Evolutionary conservation across 306 rosid species (phyloP).

Genomic region (Quillaja saponaria): DNA sequence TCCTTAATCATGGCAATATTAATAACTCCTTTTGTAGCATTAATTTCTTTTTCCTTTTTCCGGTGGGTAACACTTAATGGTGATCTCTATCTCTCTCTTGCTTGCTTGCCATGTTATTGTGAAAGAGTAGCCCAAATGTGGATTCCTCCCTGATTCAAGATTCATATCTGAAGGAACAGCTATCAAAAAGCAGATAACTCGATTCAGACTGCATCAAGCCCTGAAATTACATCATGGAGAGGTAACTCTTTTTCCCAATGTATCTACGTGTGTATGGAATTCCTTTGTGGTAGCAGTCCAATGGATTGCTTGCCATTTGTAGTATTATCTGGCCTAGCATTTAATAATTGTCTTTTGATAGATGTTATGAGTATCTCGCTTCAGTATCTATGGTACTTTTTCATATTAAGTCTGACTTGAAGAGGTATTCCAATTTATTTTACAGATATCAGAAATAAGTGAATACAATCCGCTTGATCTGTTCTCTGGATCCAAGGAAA

Average conservation of each 20-base stretch:
- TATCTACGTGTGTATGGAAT: neutral
- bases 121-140: constrained; percentile 81
- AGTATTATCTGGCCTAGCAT: constrained; percentile 26
- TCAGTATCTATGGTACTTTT: neutral
- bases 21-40: constrained; percentile 1
- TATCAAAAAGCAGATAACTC: constrained; percentile 62
- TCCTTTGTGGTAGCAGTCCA: neutral
- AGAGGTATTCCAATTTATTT: constrained; percentile 21
- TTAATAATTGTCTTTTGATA: constrained; percentile 1
- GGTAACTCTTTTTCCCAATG: constrained; percentile 43
- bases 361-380: neutral
- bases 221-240: constrained; percentile 81
- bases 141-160: constrained; percentile 82
- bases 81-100: constrained; percentile 9
- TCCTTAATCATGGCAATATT: constrained; percentile 2
- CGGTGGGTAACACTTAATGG: constrained; percentile 16
- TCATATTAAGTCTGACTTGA: constrained; percentile 23
- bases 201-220: constrained; percentile 93
- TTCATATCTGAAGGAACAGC: constrained; percentile 70
- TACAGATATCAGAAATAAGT: constrained; percentile 73
- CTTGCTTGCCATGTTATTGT: constrained; percentile 21
- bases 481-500: constrained; percentile 82
- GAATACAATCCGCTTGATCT: constrained; percentile 82
- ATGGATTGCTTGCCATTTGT: constrained; percentile 20
- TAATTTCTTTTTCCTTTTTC: constrained; percentile 10